Conservation (phyloP, 2,329 filamentous ascomycete species). For the Neonectria magnoliae region DNA sequence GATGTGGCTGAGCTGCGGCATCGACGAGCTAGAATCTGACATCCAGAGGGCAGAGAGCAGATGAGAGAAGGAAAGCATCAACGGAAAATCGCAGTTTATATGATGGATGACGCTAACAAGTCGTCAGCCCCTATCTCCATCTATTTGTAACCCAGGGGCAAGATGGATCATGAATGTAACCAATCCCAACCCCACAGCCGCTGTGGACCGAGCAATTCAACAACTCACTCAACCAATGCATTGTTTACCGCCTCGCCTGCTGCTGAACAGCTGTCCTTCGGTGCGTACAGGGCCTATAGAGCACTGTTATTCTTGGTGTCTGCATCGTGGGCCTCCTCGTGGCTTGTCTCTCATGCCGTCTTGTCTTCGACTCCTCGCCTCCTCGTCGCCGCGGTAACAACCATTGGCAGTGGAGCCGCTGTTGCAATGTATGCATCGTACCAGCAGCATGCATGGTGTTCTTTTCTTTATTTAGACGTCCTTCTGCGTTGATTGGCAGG, state of each 20-base stretch:
- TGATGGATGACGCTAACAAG: background rate
- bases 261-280: background rate
- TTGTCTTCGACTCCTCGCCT: background rate
- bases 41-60: background rate
- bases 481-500: background rate
- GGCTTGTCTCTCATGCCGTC: background rate
- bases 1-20: background rate
- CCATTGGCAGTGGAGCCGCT: conserved; percentile 1
- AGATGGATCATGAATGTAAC: background rate
- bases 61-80: background rate
- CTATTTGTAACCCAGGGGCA: background rate
- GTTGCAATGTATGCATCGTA: background rate
- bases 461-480: conserved; percentile 2
- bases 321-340: background rate
- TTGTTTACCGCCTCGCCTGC: background rate
- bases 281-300: background rate
- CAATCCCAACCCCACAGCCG: background rate
- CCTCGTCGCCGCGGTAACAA: background rate
- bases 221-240: background rate
- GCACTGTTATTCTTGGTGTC: background rate
- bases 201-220: background rate
- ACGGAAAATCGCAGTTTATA: background rate
- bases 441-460: background rate
- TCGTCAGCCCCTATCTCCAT: conserved; percentile 1
- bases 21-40: background rate